A percentile compares a stretch with the other conserved stretches of the same genome.
These are phyloP conservation scores for Chloranthus sessilifolius DNA, from an alignment of 164 flowering plant genomes.

Conservation along the genomic window DNA sequence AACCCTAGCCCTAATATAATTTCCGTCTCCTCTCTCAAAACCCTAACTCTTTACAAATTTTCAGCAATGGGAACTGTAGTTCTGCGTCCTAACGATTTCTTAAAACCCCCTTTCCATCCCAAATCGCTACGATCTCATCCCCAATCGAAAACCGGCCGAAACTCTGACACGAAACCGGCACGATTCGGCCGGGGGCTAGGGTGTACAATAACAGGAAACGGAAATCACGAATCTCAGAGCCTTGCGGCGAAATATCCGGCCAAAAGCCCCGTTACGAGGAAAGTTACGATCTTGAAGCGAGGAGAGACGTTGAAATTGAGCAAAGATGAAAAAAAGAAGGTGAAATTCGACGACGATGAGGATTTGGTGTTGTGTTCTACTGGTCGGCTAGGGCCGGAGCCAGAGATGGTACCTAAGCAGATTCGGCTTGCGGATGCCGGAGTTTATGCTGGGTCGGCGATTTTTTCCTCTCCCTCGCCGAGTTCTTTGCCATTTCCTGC, in stretches of 20 bases:
- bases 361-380: slow-evolving; percentile 5
- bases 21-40: no score
- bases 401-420: slow-evolving; percentile 12
- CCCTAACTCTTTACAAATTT: neutral
- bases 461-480: slow-evolving; percentile 10
- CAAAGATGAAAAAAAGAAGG: neutral
- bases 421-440: neutral
- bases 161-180: neutral
- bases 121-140: neutral
- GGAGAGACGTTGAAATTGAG: slow-evolving; percentile 6
- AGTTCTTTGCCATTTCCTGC: slow-evolving; percentile 17
- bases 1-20: no score
- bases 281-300: slow-evolving; percentile 14
- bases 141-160: neutral
- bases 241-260: neutral
- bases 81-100: slow-evolving; percentile 9
- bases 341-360: neutral
- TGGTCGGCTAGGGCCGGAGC: slow-evolving; percentile 12
- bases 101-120: slow-evolving; percentile 1
- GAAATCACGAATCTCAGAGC: neutral
- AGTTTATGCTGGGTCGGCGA: slow-evolving; percentile 10
- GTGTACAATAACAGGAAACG: neutral
- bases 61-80: slow-evolving; percentile 1
- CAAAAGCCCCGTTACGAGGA: slow-evolving; percentile 6
- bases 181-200: slow-evolving; percentile 8